These are phyloP conservation scores for Auricularia auricula-judae DNA, from an alignment of 768 basidiomycete genomes.

Conservation along the genomic window DNA sequence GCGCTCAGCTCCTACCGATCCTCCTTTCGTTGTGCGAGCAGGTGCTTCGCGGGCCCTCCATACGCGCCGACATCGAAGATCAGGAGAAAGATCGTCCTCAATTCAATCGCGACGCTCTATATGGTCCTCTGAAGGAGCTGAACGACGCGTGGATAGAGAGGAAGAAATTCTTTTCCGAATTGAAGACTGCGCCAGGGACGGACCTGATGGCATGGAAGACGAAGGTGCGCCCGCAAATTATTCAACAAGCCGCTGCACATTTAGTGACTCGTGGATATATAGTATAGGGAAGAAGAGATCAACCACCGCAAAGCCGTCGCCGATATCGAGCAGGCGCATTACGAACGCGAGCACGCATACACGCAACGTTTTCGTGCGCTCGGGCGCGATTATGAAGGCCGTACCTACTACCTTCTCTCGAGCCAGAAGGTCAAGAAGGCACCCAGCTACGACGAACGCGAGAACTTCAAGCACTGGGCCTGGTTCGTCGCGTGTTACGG, in stretches of 20 bases:
- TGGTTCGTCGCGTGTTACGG: constrained; percentile 77
- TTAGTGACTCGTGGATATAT: background rate
- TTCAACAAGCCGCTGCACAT: background rate
- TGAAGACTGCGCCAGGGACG: constrained; percentile 17
- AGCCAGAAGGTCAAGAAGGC: constrained; percentile 46
- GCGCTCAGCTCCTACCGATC: constrained; percentile 60
- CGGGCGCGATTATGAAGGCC: constrained; percentile 60
- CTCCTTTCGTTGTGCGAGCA: constrained; percentile 47
- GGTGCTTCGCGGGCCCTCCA: constrained; percentile 31
- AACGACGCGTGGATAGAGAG: constrained; percentile 43
- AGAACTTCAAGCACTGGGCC: constrained; percentile 48
- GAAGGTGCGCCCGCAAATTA: constrained; percentile 6
- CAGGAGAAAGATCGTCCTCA: constrained; percentile 40
- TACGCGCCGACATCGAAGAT: constrained; percentile 52
- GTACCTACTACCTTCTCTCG: constrained; percentile 55
- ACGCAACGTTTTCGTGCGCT: constrained; percentile 46
- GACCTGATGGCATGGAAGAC: constrained; percentile 9
- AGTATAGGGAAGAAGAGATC: constrained; percentile 13
- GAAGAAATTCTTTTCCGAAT: constrained; percentile 19
- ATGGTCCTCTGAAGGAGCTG: constrained; percentile 43
- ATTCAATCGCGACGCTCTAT: constrained; percentile 38
- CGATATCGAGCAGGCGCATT: constrained; percentile 34
- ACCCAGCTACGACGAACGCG: constrained; percentile 38
- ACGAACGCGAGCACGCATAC: constrained; percentile 35
- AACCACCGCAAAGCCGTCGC: constrained; percentile 39